These are phyloP conservation scores for Gypsophila paniculata DNA, from an alignment of 179 eudicot genomes.

Conservation along the genomic window DNA sequence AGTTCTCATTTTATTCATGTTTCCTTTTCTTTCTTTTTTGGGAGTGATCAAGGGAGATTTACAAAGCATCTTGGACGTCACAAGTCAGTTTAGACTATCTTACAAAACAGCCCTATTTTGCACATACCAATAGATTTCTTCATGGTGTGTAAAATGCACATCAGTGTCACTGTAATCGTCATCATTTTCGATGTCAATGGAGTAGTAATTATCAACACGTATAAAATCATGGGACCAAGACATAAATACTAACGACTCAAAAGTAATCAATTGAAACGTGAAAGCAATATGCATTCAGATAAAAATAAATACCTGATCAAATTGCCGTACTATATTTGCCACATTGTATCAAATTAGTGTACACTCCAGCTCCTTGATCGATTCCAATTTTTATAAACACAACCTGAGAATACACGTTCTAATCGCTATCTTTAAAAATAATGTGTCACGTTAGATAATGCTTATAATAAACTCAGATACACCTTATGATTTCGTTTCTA, in stretches of 20 bases:
- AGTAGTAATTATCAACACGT: not conserved
- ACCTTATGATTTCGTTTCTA: not conserved
- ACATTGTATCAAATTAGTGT: not conserved
- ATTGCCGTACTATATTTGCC: constrained; percentile 8
- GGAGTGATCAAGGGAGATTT: not conserved
- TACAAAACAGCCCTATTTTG: not conserved
- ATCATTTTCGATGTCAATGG: not conserved
- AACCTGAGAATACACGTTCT: not conserved
- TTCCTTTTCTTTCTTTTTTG: not conserved
- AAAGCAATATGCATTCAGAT: not conserved
- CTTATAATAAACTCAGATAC: not conserved
- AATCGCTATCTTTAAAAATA: constrained; percentile 6
- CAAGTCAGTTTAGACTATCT: constrained; percentile 4
- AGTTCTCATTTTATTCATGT: not conserved
- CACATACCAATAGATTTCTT: constrained; percentile 7
- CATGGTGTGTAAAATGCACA: not conserved
- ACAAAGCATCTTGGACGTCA: not conserved
- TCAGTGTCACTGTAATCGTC: no score
- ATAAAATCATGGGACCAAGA: not conserved
- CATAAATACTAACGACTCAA: not conserved
- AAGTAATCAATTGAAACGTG: not conserved
- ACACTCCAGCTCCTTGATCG: constrained; percentile 13
- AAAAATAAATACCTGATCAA: constrained; percentile 5
- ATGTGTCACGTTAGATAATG: not conserved
- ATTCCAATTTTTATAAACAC: constrained; percentile 9